These are phyloP conservation scores for Uronychia setigera DNA, from an alignment of 73 alveolate species.

Conservation along the genomic window DNA sequence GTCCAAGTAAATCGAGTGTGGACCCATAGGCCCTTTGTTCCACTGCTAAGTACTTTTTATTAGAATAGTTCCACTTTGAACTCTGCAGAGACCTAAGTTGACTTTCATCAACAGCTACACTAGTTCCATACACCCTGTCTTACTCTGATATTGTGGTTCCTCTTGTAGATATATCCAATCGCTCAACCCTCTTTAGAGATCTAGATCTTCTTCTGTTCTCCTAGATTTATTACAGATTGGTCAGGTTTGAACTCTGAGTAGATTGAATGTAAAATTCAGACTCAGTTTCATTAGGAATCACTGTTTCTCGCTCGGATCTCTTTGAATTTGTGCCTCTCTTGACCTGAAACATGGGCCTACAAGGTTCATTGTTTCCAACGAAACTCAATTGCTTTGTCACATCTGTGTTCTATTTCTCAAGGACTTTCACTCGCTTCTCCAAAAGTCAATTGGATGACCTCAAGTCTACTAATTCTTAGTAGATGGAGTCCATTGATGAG, in stretches of 20 bases:
- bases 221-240: background rate
- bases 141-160: background rate
- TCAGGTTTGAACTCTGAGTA: no score
- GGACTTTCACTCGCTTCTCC: slow-evolving; percentile 44
- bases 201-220: background rate
- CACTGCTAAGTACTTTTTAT: background rate
- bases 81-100: background rate
- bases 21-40: background rate
- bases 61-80: background rate
- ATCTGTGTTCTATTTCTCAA: slow-evolving; percentile 44
- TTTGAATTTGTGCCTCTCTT: background rate
- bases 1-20: background rate
- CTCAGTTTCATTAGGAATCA: background rate
- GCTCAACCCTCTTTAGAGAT: background rate
- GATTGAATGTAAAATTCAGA: background rate
- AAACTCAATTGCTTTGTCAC: slow-evolving; percentile 23
- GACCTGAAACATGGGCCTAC: slow-evolving; percentile 35
- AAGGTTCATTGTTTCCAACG: slow-evolving; percentile 51
- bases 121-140: background rate
- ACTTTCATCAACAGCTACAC: background rate
- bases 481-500: slow-evolving; percentile 28
- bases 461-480: slow-evolving; percentile 28
- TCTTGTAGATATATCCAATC: background rate
- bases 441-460: slow-evolving; percentile 33
- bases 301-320: background rate